These are phyloP conservation scores for Keithomyces neogunnii DNA, from an alignment of 2,329 filamentous ascomycete species.

Conservation along the genomic window DNA sequence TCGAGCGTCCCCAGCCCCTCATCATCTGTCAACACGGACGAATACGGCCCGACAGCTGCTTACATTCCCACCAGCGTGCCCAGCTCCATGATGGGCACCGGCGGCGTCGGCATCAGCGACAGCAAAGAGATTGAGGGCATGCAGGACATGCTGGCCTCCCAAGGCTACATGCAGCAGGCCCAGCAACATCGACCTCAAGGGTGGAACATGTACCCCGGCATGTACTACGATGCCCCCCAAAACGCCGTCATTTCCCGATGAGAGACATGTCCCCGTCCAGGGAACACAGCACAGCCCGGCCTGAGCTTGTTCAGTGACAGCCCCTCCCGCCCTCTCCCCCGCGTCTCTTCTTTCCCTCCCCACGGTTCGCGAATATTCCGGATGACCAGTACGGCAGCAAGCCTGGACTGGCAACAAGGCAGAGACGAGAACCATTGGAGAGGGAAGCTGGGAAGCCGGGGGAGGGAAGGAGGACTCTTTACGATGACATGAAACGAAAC, in stretches of 20 bases:
- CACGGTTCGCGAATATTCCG: no score
- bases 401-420: not conserved
- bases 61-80: constrained; percentile 44
- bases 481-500: not conserved
- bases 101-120: constrained; percentile 15
- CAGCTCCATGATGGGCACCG: constrained; percentile 27
- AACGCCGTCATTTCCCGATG: constrained; percentile 9
- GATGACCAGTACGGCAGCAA: no score
- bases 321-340: not conserved
- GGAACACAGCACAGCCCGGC: not conserved
- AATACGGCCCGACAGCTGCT: constrained; percentile 29
- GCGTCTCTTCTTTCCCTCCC: no score
- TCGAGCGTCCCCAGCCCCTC: constrained; percentile 44
- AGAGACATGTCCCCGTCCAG: constrained; percentile 1
- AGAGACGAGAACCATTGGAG: no score
- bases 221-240: constrained; percentile 19
- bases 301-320: not conserved
- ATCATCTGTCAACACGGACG: constrained; percentile 38
- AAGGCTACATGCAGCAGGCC: constrained; percentile 18
- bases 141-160: constrained; percentile 13
- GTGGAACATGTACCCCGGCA: constrained; percentile 23
- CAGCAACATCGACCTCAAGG: constrained; percentile 19
- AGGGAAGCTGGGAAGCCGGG: no score
- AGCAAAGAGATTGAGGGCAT: constrained; percentile 29
- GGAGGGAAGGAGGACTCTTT: not conserved